phyloP scores from a whole-genome alignment of 129 eudicot genomes.

The Flaveria robusta region DNA sequence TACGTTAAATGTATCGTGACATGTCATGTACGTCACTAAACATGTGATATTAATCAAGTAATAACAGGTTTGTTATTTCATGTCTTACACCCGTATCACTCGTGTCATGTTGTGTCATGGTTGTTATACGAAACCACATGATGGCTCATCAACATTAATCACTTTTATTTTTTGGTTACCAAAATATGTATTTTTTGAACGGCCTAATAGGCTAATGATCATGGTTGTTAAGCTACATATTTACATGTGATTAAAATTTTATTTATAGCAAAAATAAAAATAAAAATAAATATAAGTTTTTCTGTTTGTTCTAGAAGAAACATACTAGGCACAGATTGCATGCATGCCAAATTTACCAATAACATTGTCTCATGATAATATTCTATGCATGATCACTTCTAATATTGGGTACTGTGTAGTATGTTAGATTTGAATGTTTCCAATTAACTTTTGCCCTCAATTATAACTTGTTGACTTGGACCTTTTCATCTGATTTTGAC shows the following conservation, averaged over 20 bases:
- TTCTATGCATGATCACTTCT: constrained; percentile 9
- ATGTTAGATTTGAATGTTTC: constrained; percentile 8
- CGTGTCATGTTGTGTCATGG: too few species aligned
- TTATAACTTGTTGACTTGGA: background rate
- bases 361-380: background rate
- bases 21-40: too few species aligned
- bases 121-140: too few species aligned
- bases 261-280: background rate
- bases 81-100: too few species aligned
- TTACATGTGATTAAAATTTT: background rate
- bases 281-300: background rate
- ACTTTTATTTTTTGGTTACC: too few species aligned
- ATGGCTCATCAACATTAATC: too few species aligned
- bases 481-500: constrained; percentile 11
- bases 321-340: background rate
- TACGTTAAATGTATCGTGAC: too few species aligned
- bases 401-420: background rate
- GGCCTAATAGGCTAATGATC: too few species aligned
- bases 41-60: too few species aligned
- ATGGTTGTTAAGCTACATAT: background rate
- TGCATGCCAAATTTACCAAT: constrained; percentile 3
- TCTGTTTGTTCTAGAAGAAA: background rate
- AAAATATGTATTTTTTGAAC: too few species aligned
- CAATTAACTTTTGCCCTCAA: background rate
- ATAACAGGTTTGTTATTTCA: too few species aligned